Evolutionary conservation across 164 flowering plant genomes (phyloP).

Genomic region (Magnolia changhungtana): DNA sequence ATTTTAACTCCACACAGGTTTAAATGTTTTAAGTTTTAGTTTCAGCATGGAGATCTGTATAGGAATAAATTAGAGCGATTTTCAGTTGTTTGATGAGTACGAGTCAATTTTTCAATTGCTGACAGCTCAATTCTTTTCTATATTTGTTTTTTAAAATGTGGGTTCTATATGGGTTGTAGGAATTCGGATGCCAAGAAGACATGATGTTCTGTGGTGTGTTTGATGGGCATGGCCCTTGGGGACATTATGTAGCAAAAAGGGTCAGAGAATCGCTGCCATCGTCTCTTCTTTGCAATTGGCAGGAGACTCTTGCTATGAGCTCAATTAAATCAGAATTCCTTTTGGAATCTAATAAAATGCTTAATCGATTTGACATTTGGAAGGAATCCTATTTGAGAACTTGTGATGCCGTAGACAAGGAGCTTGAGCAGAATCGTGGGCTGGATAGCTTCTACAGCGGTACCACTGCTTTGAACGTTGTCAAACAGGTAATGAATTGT

Average conservation of each 20-base stretch:
- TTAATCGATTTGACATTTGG: constrained; percentile 53
- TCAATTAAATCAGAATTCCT: constrained; percentile 33
- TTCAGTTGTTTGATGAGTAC: not conserved
- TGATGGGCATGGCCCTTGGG: constrained; percentile 97
- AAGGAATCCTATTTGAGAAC: constrained; percentile 63
- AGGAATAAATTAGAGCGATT: not conserved
- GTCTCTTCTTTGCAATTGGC: constrained; percentile 69
- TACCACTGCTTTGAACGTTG: constrained; percentile 71
- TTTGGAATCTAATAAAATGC: constrained; percentile 31
- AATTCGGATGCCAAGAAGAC: constrained; percentile 81
- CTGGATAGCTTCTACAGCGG: constrained; percentile 78
- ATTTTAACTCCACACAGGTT: too few species aligned
- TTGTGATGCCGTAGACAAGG: constrained; percentile 67
- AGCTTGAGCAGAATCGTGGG: constrained; percentile 48
- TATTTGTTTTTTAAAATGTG: not conserved
- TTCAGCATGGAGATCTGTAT: too few species aligned
- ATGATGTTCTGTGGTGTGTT: constrained; percentile 85
- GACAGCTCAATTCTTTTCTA: too few species aligned
- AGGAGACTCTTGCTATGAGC: constrained; percentile 49
- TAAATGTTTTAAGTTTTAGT: too few species aligned
- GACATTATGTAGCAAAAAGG: constrained; percentile 68
- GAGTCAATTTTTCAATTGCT: not conserved
- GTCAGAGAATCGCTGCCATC: constrained; percentile 66
- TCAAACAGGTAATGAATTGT: constrained; percentile 60
- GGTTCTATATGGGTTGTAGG: constrained; percentile 33